phyloP scores from a whole-genome alignment of 78 protist genomes.

The Guillardia theta region DNA sequence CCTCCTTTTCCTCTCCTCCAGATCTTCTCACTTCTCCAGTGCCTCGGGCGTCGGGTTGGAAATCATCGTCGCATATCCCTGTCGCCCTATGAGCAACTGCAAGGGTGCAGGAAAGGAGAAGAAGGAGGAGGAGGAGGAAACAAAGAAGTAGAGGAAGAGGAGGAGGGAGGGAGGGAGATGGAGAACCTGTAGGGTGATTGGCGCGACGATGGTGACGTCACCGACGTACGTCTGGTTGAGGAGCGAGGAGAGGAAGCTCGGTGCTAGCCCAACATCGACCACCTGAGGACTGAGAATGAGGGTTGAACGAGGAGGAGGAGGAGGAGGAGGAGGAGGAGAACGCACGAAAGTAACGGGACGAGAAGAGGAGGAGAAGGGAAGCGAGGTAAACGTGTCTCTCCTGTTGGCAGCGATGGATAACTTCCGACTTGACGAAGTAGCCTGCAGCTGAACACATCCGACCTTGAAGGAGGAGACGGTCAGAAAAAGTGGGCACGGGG shows the following conservation, averaged over 20 bases:
- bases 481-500: not conserved
- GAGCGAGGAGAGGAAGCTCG: not conserved
- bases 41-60: too few species aligned
- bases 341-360: not conserved
- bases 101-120: not conserved
- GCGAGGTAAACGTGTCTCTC: not conserved
- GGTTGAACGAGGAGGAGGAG: not conserved
- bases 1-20: too few species aligned
- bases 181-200: not conserved
- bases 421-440: too few species aligned
- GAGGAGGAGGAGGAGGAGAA: not conserved
- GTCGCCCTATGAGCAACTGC: too few species aligned
- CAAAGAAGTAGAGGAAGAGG: not conserved
- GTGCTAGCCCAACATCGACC: not conserved
- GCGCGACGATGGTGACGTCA: not conserved
- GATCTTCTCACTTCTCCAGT: too few species aligned
- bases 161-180: not conserved
- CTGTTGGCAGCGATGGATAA: not conserved
- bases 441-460: not conserved
- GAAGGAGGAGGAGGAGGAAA: not conserved
- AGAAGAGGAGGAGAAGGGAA: not conserved
- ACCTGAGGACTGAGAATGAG: not conserved
- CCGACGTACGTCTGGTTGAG: conserved; percentile 5
- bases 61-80: too few species aligned
- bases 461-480: not conserved